Evolutionary conservation across 495 filamentous ascomycete species (phyloP).

Genomic region (Daldinia decipiens): DNA sequence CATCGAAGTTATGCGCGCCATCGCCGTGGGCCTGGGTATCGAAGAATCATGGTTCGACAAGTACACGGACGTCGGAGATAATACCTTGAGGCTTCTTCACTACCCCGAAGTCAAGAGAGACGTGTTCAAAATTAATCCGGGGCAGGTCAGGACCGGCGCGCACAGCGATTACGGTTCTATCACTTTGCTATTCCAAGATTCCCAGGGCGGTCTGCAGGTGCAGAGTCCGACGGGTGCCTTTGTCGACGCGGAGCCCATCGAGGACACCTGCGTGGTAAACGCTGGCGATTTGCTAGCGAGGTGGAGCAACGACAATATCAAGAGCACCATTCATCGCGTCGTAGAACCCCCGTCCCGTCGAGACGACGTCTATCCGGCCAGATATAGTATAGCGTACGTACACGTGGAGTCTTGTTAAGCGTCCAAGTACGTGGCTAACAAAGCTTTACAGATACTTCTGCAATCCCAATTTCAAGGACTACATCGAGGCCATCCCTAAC

Average conservation of each 20-base stretch:
- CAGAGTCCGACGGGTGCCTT: constrained; percentile 79
- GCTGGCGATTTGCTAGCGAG: constrained; percentile 88
- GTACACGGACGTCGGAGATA: constrained; percentile 78
- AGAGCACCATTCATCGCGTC: constrained; percentile 88
- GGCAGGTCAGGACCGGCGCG: constrained; percentile 82
- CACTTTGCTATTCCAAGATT: constrained; percentile 91
- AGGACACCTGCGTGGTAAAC: constrained; percentile 87
- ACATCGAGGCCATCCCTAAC: constrained; percentile 87
- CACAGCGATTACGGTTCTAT: constrained; percentile 92
- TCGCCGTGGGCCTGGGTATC: constrained; percentile 84
- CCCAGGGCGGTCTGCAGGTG: constrained; percentile 84
- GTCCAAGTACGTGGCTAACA: constrained; percentile 3
- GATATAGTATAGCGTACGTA: constrained; percentile 75
- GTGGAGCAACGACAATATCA: constrained; percentile 92
- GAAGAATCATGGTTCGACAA: constrained; percentile 79
- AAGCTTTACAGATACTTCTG: constrained; percentile 74
- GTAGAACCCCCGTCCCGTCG: constrained; percentile 76
- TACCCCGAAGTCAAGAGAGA: constrained; percentile 77
- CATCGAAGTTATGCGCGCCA: constrained; percentile 83
- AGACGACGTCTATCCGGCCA: constrained; percentile 64
- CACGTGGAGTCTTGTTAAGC: not conserved
- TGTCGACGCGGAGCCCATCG: constrained; percentile 84
- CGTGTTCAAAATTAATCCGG: constrained; percentile 75
- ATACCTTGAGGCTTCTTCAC: constrained; percentile 88
- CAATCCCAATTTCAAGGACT: constrained; percentile 82